Percentiles rank a stretch among this genome's conserved stretches.
phyloP scores from a whole-genome alignment of 129 eudicot species.

The Rutidosis leptorrhynchoides region DNA sequence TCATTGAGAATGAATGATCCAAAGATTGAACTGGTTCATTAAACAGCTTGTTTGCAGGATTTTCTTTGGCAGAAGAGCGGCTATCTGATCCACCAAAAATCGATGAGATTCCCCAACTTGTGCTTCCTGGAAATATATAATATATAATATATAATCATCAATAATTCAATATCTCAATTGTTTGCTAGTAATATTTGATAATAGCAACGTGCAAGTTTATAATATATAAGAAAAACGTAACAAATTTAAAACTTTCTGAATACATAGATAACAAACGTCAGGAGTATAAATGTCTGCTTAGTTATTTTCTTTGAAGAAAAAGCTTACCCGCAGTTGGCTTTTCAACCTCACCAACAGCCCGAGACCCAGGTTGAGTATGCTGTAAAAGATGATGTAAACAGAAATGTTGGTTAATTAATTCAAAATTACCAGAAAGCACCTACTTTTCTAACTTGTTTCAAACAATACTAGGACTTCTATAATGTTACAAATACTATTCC shows the following conservation, averaged over 20 bases:
- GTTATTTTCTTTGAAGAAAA: slow-evolving; percentile 5
- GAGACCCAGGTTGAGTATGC: slow-evolving; percentile 48
- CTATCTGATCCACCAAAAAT: slow-evolving; percentile 75
- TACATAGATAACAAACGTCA: neutral
- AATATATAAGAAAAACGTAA: neutral
- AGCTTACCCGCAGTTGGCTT: slow-evolving; percentile 55
- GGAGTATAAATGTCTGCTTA: neutral
- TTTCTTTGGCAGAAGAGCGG: slow-evolving; percentile 63
- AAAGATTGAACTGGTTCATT: slow-evolving; percentile 61
- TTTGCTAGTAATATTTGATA: neutral
- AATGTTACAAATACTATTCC: slow-evolving; percentile 8
- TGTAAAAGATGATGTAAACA: neutral
- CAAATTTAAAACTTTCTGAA: slow-evolving; percentile 3
- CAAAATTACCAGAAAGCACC: neutral
- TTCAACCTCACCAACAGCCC: slow-evolving; percentile 67
- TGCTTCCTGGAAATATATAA: slow-evolving; percentile 43
- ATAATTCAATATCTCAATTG: slow-evolving; percentile 5
- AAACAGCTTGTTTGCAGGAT: slow-evolving; percentile 54
- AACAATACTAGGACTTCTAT: slow-evolving; percentile 8
- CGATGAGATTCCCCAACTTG: slow-evolving; percentile 90
- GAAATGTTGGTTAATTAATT: neutral
- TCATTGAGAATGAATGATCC: slow-evolving; percentile 60
- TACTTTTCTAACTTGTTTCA: neutral
- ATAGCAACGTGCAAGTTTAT: slow-evolving; percentile 4
- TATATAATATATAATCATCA: slow-evolving; percentile 6